These are phyloP conservation scores for Apiospora phragmitis DNA, from an alignment of 2,329 filamentous ascomycete genomes.

Conservation along the genomic window DNA sequence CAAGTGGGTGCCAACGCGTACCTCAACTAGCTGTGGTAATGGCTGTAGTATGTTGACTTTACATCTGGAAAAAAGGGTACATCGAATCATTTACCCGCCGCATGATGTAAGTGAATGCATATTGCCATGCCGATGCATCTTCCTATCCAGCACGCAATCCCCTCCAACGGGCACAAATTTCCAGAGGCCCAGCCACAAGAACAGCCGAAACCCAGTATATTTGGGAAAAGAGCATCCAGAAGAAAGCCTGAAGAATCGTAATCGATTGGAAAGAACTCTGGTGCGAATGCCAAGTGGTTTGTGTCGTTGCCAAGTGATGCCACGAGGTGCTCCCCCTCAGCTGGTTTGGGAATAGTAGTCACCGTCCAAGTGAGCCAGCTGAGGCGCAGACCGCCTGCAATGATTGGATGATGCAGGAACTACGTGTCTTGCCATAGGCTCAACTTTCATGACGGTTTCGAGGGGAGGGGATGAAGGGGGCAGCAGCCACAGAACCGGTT, in stretches of 20 bases:
- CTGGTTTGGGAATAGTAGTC: neutral
- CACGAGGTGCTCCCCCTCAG: neutral
- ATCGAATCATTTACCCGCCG: conserved; percentile 7
- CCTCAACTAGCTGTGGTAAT: neutral
- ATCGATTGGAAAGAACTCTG: neutral
- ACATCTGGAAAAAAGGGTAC: conserved; percentile 1
- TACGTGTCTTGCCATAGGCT: neutral
- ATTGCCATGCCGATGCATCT: neutral
- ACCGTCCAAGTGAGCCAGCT: neutral
- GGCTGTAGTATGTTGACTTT: neutral
- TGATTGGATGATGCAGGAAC: conserved; percentile 1
- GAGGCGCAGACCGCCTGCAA: conserved; percentile 6
- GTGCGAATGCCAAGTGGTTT: neutral
- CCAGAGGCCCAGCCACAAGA: neutral
- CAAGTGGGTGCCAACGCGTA: conserved; percentile 8
- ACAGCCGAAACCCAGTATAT: neutral
- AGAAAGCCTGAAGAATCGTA: neutral
- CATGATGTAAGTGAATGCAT: conserved; percentile 7
- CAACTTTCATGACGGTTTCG: neutral
- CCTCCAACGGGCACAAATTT: neutral
- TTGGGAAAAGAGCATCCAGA: neutral
- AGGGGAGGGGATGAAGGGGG: neutral
- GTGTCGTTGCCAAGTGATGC: neutral
- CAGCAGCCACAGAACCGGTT: conserved; percentile 5
- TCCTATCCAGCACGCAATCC: neutral